Percentiles rank a stretch among this genome's conserved stretches.
These are phyloP conservation scores for Termitomyces eurrhizus DNA, from an alignment of 768 basidiomycete genomes.

Conservation along the genomic window DNA sequence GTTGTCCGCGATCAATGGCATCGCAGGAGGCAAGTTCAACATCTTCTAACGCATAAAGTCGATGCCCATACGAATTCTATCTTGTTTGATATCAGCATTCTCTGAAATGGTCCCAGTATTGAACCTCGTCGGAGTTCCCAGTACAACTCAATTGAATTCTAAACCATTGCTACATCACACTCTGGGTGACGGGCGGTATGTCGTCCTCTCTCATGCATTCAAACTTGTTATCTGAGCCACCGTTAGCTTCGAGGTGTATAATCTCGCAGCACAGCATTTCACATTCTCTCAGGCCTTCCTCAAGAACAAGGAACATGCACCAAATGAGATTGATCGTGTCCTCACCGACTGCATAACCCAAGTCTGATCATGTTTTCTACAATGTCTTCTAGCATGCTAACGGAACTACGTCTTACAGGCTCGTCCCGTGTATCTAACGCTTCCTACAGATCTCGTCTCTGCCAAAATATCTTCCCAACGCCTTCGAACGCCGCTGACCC, in stretches of 20 bases:
- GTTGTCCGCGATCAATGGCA: constrained; percentile 79
- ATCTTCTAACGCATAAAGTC: neutral
- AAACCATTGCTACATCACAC: constrained; percentile 16
- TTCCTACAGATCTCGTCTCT: constrained; percentile 69
- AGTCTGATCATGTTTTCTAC: constrained; percentile 26
- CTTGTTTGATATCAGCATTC: constrained; percentile 41
- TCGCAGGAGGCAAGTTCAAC: constrained; percentile 58
- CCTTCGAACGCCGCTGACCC: constrained; percentile 55
- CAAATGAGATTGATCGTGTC: constrained; percentile 72
- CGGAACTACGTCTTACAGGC: constrained; percentile 36
- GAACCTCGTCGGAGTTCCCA: constrained; percentile 67
- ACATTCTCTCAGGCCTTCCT: constrained; percentile 66
- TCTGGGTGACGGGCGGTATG: neutral
- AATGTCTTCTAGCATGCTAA: neutral
- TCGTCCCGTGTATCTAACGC: constrained; percentile 81
- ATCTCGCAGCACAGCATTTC: constrained; percentile 70
- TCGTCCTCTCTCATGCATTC: neutral
- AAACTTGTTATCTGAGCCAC: neutral
- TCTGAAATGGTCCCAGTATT: constrained; percentile 90
- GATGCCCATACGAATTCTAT: neutral
- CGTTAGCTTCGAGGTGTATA: constrained; percentile 73
- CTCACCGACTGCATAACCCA: constrained; percentile 62
- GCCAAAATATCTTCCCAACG: constrained; percentile 60
- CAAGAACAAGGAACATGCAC: constrained; percentile 48
- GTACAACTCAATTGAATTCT: constrained; percentile 8